Conservation (phyloP, 164 flowering plant genomes). For the Sextonia rubra region DNA sequence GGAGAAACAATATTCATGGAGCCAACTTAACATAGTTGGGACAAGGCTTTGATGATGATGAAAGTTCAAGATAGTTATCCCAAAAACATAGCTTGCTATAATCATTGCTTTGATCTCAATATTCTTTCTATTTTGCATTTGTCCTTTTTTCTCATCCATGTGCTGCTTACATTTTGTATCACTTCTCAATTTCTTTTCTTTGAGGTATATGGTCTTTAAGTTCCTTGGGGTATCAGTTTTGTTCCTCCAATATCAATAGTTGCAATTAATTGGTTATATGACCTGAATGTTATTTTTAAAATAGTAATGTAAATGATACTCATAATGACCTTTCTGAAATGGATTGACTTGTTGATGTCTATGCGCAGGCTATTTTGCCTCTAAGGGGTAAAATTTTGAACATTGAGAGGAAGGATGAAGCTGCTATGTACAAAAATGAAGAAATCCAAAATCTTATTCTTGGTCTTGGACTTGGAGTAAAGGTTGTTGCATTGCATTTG, state of each 20-base stretch:
- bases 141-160: no score
- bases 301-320: neutral
- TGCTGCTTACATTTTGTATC: no score
- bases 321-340: neutral
- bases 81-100: no score
- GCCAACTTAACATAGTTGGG: no score
- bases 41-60: no score
- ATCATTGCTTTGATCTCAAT: no score
- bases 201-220: no score
- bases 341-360: neutral
- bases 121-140: no score
- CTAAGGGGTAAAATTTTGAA: slow-evolving; percentile 91
- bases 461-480: slow-evolving; percentile 93
- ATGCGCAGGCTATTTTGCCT: slow-evolving; percentile 88
- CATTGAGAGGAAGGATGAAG: slow-evolving; percentile 86
- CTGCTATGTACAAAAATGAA: slow-evolving; percentile 93
- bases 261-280: neutral
- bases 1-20: no score
- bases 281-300: neutral
- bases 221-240: no score
- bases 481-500: slow-evolving; percentile 40
- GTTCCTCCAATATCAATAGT: neutral
- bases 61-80: no score
- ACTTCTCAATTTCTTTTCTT: no score
- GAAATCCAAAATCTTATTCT: slow-evolving; percentile 92